Conservation (phyloP, 768 basidiomycete genomes). For the Pleurotus tuoliensis region DNA sequence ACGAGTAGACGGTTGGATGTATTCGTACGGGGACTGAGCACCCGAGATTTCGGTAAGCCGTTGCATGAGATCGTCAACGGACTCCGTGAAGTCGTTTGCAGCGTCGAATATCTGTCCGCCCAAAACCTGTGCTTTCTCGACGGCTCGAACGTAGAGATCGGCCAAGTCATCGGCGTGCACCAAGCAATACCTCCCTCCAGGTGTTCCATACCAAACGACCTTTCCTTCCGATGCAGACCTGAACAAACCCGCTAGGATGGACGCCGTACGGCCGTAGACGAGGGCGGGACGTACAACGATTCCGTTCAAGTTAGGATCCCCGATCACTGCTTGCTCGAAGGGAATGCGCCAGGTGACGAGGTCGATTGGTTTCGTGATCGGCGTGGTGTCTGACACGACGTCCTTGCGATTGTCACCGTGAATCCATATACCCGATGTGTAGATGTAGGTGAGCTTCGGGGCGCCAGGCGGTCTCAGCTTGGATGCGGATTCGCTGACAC, state of each 20-base stretch:
- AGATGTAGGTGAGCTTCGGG: slow-evolving; percentile 40
- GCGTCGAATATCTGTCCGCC: slow-evolving; percentile 38
- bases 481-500: slow-evolving; percentile 19
- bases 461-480: slow-evolving; percentile 22
- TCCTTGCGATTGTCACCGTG: slow-evolving; percentile 32
- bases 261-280: slow-evolving; percentile 38
- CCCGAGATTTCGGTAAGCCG: slow-evolving; percentile 34
- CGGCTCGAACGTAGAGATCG: slow-evolving; percentile 35
- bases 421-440: slow-evolving; percentile 43
- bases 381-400: slow-evolving; percentile 30
- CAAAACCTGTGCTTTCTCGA: slow-evolving; percentile 31
- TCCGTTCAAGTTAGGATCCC: slow-evolving; percentile 29
- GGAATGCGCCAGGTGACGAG: slow-evolving; percentile 29
- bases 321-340: slow-evolving; percentile 28
- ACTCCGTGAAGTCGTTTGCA: slow-evolving; percentile 35
- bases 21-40: slow-evolving; percentile 26
- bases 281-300: slow-evolving; percentile 41
- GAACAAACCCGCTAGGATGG: slow-evolving; percentile 31
- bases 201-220: slow-evolving; percentile 29
- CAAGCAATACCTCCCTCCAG: slow-evolving; percentile 23
- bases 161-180: slow-evolving; percentile 45
- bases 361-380: slow-evolving; percentile 19
- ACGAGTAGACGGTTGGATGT: slow-evolving; percentile 29
- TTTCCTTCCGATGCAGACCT: slow-evolving; percentile 22
- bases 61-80: slow-evolving; percentile 35